Evolutionary conservation across 1,284 basidiomycete species (phyloP), one percentile per base, ranked within the genome.

Genomic region (Cryptococcus amylolentus): DNA sequence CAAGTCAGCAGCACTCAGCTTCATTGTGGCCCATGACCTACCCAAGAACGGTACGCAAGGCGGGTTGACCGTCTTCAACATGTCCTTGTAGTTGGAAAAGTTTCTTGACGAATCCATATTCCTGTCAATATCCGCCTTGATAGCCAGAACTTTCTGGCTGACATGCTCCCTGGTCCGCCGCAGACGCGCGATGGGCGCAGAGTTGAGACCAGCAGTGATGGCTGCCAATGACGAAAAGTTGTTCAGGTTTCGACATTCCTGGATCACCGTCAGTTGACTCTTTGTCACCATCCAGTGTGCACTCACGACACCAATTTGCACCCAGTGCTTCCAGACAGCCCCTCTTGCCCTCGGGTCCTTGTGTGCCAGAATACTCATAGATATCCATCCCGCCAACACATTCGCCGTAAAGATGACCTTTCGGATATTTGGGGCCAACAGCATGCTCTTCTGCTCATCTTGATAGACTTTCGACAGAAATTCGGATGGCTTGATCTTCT

Each of bases 201-300:
- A 91, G 64, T 95, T 95, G 46, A 98, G 81, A 2, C 93, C 96
- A 13, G 94, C 95, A 20, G 94, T 86, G 56, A 98, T 89, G 40
- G 92, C 91, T 62, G 94, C 91, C 88, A 98, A 92, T 16, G 88
- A 89, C n/a, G 93, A 94, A 77, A 92, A 98, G 77, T 98, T 99
- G 75, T 97, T 91, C 65, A 98, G 78, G 8, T 79, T 77, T 48
- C 89, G 88, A 76, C 93, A 96, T 41, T 89, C 87, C 93, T 96
- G 61, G 27, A 6, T 31, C 14, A 10, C 13, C 16, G 26, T 43
- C 12, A 43, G 23, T 23, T n/a, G 37, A 8, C 18, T 18, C 13
- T 20, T 10, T 10, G 14, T 8, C 14, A 14, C 23, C 16, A n/a
- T 12, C 5, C 40, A 4, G 5, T 43, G 9, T 26, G 13, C 13